Evolutionary conservation across 805 yeast genomes (phyloP).

Genomic region (Wickerhamomyces strasburgensis): DNA sequence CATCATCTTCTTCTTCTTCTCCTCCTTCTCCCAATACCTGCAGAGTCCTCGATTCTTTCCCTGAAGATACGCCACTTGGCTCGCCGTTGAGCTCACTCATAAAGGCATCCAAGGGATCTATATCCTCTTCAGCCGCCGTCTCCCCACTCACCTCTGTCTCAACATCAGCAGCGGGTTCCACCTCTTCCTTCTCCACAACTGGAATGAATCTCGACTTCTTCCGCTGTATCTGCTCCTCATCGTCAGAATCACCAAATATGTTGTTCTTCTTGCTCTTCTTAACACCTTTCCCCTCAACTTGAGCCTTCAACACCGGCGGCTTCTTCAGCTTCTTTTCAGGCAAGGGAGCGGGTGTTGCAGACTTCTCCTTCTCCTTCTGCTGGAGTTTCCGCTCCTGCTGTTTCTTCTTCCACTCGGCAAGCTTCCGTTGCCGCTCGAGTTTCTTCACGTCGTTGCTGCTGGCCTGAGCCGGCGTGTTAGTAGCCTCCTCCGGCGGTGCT

Average conservation of each 20-base stretch:
- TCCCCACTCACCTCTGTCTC: no score
- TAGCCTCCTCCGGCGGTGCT: constrained; percentile 1
- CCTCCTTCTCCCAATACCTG: constrained; percentile 16
- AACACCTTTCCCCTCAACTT: constrained; percentile 2
- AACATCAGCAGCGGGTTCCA: no score
- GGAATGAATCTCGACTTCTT: constrained; percentile 21
- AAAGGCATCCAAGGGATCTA: constrained; percentile 44
- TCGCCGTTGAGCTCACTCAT: constrained; percentile 30
- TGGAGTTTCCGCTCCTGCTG: constrained; percentile 26
- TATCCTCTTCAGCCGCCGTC: constrained; percentile 22
- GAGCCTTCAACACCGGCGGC: constrained; percentile 1
- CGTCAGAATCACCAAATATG: constrained; percentile 28
- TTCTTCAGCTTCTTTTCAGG: neutral
- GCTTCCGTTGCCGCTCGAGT: constrained; percentile 32
- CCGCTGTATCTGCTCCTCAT: constrained; percentile 23
- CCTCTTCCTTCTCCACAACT: constrained; percentile 1
- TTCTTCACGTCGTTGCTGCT: constrained; percentile 15
- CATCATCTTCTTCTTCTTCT: constrained; percentile 27
- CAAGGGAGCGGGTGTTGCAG: neutral
- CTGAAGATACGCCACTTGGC: no score
- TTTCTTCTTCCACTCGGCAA: constrained; percentile 51
- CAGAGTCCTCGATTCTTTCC: constrained; percentile 20
- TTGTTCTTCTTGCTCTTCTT: constrained; percentile 15
- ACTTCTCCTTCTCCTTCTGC: constrained; percentile 18
- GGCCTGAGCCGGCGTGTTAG: constrained; percentile 8